phyloP scores from a whole-genome alignment of 352 stramenopile genomes.

The Blastocystis sp. region DNA sequence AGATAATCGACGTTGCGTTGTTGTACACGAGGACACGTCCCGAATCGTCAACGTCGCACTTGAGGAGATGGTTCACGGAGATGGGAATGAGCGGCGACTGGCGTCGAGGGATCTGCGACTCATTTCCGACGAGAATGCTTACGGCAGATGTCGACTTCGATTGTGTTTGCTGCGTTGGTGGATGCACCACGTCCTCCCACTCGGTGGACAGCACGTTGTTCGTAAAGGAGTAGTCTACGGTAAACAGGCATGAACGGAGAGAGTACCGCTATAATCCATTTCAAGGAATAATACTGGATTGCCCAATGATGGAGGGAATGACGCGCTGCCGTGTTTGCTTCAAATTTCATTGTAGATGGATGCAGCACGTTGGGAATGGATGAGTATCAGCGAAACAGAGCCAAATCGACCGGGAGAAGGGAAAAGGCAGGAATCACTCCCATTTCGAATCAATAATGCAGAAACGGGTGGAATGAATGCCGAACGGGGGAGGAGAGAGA shows the following conservation, averaged over 20 bases:
- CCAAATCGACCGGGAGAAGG: no score
- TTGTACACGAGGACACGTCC: neutral
- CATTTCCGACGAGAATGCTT: neutral
- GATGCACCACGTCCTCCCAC: neutral
- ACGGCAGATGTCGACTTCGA: neutral
- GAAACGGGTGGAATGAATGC: neutral
- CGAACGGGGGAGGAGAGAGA: neutral
- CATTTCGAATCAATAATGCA: no score
- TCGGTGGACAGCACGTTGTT: neutral
- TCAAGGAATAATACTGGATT: neutral
- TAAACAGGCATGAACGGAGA: neutral
- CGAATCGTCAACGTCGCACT: neutral
- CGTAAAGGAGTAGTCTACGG: neutral
- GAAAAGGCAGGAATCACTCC: no score
- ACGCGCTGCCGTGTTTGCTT: no score
- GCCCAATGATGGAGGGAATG: neutral
- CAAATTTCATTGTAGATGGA: neutral
- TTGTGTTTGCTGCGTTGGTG: neutral
- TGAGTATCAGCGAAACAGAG: neutral
- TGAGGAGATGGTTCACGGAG: neutral
- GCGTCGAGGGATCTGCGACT: neutral
- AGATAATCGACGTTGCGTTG: neutral
- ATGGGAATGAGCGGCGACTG: neutral
- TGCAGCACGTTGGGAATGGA: neutral
- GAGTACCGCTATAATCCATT: neutral